Evolutionary conservation across 2,329 filamentous ascomycete species (phyloP).

Genomic region (Cladosporium sp.): DNA sequence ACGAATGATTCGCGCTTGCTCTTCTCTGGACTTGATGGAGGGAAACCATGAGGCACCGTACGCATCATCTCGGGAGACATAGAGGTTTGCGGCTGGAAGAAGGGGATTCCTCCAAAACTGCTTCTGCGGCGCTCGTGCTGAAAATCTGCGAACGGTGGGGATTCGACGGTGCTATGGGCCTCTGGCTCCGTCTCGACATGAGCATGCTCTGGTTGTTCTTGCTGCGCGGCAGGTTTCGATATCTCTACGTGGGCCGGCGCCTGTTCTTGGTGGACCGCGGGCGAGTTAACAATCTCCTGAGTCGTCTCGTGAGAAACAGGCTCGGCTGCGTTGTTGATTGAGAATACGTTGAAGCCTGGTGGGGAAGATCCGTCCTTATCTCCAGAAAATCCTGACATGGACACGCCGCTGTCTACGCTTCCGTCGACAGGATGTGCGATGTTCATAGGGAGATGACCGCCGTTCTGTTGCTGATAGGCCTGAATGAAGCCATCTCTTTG

Average conservation of each 20-base stretch:
- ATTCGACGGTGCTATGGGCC: constrained; percentile 15
- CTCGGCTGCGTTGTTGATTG: not conserved
- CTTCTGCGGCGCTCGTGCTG: not conserved
- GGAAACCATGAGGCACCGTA: constrained; percentile 16
- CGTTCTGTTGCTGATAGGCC: constrained; percentile 18
- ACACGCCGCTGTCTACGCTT: constrained; percentile 29
- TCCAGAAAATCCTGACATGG: constrained; percentile 20
- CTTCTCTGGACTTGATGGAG: constrained; percentile 15
- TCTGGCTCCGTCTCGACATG: not conserved
- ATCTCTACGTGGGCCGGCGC: not conserved
- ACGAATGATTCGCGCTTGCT: constrained; percentile 21
- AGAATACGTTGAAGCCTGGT: constrained; percentile 1
- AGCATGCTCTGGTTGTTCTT: not conserved
- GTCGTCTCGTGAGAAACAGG: not conserved
- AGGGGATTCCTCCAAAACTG: constrained; percentile 16
- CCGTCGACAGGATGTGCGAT: constrained; percentile 18
- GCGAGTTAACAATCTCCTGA: constrained; percentile 3
- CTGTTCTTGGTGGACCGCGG: constrained; percentile 2
- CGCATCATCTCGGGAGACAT: constrained; percentile 26
- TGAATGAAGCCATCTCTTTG: constrained; percentile 15
- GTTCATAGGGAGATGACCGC: constrained; percentile 14
- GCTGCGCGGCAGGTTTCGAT: not conserved
- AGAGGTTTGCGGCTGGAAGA: constrained; percentile 27
- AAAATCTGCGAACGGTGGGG: not conserved
- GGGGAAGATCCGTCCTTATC: constrained; percentile 13